Evolutionary conservation across 306 rosid genomes (phyloP), one percentile per base, ranked within the genome.

Genomic region (Styphnolobium japonicum): DNA sequence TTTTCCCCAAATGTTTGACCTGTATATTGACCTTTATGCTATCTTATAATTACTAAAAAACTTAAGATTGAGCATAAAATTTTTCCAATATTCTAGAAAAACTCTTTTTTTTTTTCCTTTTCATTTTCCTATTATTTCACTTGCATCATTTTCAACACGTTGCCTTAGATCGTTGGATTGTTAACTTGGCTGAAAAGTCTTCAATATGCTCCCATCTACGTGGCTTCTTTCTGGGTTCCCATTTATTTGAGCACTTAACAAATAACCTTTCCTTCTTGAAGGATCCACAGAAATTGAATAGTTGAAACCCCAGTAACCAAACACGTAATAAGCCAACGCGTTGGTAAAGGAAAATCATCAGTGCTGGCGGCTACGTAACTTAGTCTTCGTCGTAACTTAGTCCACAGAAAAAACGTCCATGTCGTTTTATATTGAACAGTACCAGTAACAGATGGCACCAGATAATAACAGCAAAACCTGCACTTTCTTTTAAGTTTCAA

Each of bases 361-460:
- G 14, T 49, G 33, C 48, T 14, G 88, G 80, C 80, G 80, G 85
- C 88, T 66, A 40, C 58, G 29, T 23, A 67, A 78, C 78, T 15
- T 15, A 51, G 71, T 61, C 40, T 31, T 27, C n/a, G 67, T 21
- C 64, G 29, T 37, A 21, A 67, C 65, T 39, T 45, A 55, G 63
- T 77, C 49, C 78, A 76, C 75, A 46, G 6, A 18, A 2, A 48
- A 68, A 85, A 85, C 81, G 75, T 31, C 81, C 3, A 4, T 60
- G 63, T 71, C 68, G 73, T 76, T 81, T 70, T 27, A 42, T 40
- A 25, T 81, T 67, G 45, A 73, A 62, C 33, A 34, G 70, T 5
- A 22, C 37, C 60, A 19, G 27, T 42, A 42, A 52, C 61, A 73
- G 57, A 64, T 58, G 80, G 63, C 80, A 74, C 64, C 63, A n/a